These are phyloP conservation scores for Metschnikowia shivogae DNA, from an alignment of 805 yeast genomes.

Conservation along the genomic window DNA sequence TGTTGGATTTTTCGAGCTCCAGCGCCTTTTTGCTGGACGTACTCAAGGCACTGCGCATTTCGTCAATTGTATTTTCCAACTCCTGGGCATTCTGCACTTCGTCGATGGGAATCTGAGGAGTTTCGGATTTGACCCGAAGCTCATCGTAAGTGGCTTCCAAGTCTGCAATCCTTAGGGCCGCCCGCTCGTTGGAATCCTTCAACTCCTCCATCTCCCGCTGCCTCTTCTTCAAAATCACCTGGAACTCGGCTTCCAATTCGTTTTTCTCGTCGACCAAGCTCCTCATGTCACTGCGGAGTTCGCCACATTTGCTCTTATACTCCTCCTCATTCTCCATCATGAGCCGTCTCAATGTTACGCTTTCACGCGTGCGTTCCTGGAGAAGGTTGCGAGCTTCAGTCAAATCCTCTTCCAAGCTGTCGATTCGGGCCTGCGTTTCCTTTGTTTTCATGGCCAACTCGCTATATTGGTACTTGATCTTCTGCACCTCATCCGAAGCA, in stretches of 20 bases:
- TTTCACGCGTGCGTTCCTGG: conserved; percentile 79
- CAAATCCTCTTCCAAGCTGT: conserved; percentile 77
- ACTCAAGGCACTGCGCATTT: conserved; percentile 52
- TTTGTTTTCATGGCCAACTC: conserved; percentile 63
- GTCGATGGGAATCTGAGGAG: conserved; percentile 1
- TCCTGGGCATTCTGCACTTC: conserved; percentile 18
- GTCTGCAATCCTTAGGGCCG: conserved; percentile 38
- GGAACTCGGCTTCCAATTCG: conserved; percentile 51
- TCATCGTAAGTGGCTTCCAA: conserved; percentile 30
- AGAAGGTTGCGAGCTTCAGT: conserved; percentile 65
- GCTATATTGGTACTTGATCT: conserved; percentile 63
- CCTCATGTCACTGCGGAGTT: conserved; percentile 49
- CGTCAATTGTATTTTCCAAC: conserved; percentile 28
- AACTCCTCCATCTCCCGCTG: conserved; percentile 65
- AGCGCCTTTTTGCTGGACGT: conserved; percentile 47
- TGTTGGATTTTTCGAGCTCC: conserved; percentile 53
- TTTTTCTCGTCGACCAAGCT: conserved; percentile 58
- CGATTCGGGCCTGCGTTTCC: conserved; percentile 59
- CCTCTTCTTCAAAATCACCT: conserved; percentile 47
- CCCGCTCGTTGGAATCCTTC: conserved; percentile 38
- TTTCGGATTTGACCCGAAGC: conserved; percentile 22
- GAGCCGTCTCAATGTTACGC: conserved; percentile 64
- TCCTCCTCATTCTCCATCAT: conserved; percentile 65
- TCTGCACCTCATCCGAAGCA: conserved; percentile 38
- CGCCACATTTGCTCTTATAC: conserved; percentile 48